Evolutionary conservation across 164 flowering plant genomes (phyloP).

Genomic region (Amborella trichopoda): DNA sequence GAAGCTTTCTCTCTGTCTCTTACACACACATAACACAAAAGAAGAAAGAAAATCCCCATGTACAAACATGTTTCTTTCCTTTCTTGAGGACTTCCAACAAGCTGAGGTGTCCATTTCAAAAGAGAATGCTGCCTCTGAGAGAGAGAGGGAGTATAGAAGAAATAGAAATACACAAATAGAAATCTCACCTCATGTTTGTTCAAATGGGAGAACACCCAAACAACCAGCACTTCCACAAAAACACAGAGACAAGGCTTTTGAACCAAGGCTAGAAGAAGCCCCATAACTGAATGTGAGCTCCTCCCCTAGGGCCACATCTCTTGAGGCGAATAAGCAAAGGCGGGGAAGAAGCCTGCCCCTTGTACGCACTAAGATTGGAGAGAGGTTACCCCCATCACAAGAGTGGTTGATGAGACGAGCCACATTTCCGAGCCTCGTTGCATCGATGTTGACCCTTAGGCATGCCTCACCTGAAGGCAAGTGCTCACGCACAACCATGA

Average conservation of each 20-base stretch:
- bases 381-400: conserved; percentile 87
- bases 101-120: too few relatives aligned
- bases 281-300: conserved; percentile 92
- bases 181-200: conserved; percentile 58
- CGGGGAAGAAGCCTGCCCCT: conserved; percentile 68
- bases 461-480: conserved; percentile 84
- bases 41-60: too few relatives aligned
- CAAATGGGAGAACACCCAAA: conserved; percentile 67
- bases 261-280: conserved; percentile 15
- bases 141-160: too few relatives aligned
- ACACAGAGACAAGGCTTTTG: conserved; percentile 43
- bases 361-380: conserved; percentile 46
- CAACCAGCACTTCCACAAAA: conserved; percentile 68
- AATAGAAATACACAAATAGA: too few relatives aligned
- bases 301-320: conserved; percentile 57
- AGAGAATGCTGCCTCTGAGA: too few relatives aligned
- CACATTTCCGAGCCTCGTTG: conserved; percentile 67
- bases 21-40: too few relatives aligned
- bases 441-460: conserved; percentile 78
- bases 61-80: too few relatives aligned
- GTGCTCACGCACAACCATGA: conserved; percentile 86
- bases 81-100: too few relatives aligned
- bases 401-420: conserved; percentile 88
- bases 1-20: too few relatives aligned
- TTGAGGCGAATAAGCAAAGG: conserved; percentile 74